A percentile compares a stretch with the other conserved stretches of the same genome.
Evolutionary conservation across 2,329 filamentous ascomycete genomes (phyloP).

Genomic region (Penicillium vulpinum): DNA sequence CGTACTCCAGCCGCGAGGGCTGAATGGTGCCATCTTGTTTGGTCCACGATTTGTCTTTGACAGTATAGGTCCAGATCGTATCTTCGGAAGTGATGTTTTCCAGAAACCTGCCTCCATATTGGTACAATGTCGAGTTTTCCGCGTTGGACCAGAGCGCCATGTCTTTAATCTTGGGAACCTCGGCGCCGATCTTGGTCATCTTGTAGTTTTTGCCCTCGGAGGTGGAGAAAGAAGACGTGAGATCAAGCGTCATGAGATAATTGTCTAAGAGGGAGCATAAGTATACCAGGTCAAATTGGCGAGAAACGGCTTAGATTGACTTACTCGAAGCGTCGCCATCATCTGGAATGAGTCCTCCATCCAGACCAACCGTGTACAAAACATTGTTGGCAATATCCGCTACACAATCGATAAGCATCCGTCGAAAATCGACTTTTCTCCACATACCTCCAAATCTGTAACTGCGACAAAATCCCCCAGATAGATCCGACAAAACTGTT

Average conservation of each 20-base stretch:
- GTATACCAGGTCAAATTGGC: background rate
- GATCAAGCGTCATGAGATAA: slow-evolving; percentile 15
- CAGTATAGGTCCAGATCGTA: slow-evolving; percentile 9
- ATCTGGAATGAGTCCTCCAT: slow-evolving; percentile 11
- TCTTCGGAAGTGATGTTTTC: slow-evolving; percentile 8
- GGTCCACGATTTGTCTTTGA: slow-evolving; percentile 4
- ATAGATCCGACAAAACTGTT: background rate
- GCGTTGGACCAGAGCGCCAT: slow-evolving; percentile 13
- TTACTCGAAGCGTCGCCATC: slow-evolving; percentile 13
- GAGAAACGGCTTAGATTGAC: background rate
- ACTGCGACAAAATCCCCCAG: slow-evolving; percentile 18
- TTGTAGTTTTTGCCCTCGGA: slow-evolving; percentile 16
- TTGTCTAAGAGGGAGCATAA: slow-evolving; percentile 5
- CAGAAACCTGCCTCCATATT: slow-evolving; percentile 11
- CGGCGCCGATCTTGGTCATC: slow-evolving; percentile 6
- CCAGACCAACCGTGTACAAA: slow-evolving; percentile 14
- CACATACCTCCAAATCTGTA: slow-evolving; percentile 15
- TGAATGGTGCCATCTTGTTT: slow-evolving; percentile 11
- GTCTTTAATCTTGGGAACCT: slow-evolving; percentile 13
- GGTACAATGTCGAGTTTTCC: slow-evolving; percentile 13
- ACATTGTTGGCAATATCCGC: slow-evolving; percentile 14
- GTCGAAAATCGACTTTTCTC: background rate
- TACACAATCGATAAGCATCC: background rate
- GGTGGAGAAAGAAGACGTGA: slow-evolving; percentile 1
- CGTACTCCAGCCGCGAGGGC: slow-evolving; percentile 9